Conservation (phyloP, 768 basidiomycete genomes). For the Hygrocybe coccinea region DNA sequence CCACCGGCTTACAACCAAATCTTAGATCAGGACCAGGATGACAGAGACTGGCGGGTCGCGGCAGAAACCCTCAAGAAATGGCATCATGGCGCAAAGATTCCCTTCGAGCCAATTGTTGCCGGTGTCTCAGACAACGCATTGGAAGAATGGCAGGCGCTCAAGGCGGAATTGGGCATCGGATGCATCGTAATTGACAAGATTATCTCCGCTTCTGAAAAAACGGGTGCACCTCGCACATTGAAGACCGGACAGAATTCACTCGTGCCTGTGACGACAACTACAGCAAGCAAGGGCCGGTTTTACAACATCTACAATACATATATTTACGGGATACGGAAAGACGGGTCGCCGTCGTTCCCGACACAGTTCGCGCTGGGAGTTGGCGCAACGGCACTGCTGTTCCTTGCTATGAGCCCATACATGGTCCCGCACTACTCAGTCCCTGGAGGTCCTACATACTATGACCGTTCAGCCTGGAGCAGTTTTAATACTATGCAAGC, state of each 20-base stretch:
- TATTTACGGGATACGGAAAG: slow-evolving; percentile 43
- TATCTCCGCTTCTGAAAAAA: slow-evolving; percentile 41
- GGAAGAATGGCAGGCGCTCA: slow-evolving; percentile 76
- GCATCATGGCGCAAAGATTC: slow-evolving; percentile 57
- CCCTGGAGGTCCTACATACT: slow-evolving; percentile 66
- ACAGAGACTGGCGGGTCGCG: slow-evolving; percentile 48
- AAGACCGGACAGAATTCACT: not conserved
- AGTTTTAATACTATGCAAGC: slow-evolving; percentile 71
- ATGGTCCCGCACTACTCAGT: slow-evolving; percentile 51
- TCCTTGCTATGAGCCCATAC: slow-evolving; percentile 58
- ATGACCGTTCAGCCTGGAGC: slow-evolving; percentile 75
- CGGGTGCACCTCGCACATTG: slow-evolving; percentile 16
- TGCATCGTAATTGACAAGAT: slow-evolving; percentile 74
- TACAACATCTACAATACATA: slow-evolving; percentile 86
- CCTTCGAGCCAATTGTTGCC: slow-evolving; percentile 40
- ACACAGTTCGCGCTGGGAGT: slow-evolving; percentile 54
- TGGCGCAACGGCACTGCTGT: slow-evolving; percentile 57
- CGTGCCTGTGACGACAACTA: not conserved
- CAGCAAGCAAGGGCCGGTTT: slow-evolving; percentile 48
- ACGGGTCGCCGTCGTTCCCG: slow-evolving; percentile 30
- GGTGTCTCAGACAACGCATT: slow-evolving; percentile 62
- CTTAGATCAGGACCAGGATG: slow-evolving; percentile 47
- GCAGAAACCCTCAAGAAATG: slow-evolving; percentile 62
- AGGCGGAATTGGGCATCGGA: slow-evolving; percentile 73
- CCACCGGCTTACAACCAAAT: slow-evolving; percentile 73